Evolutionary conservation across 257 asterid species (phyloP).

Genomic region (Henckelia pumila): DNA sequence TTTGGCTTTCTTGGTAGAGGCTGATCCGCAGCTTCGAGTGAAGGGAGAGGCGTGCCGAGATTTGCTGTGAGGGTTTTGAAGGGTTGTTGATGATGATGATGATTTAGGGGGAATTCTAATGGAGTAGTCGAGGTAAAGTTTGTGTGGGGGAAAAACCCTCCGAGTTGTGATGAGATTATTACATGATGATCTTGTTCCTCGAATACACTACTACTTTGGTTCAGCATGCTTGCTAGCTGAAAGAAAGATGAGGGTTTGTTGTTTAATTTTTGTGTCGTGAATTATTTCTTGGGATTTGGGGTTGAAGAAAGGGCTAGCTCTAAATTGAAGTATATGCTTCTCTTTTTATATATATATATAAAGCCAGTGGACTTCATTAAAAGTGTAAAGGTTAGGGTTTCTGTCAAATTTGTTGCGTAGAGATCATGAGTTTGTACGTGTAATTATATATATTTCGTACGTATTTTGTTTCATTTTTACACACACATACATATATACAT

Average conservation of each 20-base stretch:
- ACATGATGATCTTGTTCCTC: constrained; percentile 60
- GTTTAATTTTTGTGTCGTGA: not conserved
- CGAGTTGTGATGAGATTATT: constrained; percentile 51
- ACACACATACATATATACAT: too few relatives aligned
- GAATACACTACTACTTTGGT: constrained; percentile 47
- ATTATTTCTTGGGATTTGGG: not conserved
- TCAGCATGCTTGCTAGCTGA: constrained; percentile 36
- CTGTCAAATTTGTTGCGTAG: constrained; percentile 6
- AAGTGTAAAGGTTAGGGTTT: constrained; percentile 12
- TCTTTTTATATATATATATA: too few relatives aligned
- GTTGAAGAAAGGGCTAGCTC: not conserved
- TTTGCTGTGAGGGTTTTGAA: not conserved
- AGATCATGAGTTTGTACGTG: not conserved
- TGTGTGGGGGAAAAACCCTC: constrained; percentile 45
- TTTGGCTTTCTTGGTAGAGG: not conserved
- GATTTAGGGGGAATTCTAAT: not conserved
- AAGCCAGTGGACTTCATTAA: constrained; percentile 14
- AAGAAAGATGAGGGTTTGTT: constrained; percentile 15
- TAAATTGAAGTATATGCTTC: not conserved
- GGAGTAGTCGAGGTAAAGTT: constrained; percentile 9
- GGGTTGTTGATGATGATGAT: not conserved
- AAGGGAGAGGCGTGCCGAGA: not conserved
- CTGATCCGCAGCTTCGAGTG: not conserved
- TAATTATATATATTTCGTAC: not conserved
- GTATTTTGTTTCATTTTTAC: too few relatives aligned